Conservation (phyloP, 2,329 filamentous ascomycete species). For the Hypocrella siamensis region DNA sequence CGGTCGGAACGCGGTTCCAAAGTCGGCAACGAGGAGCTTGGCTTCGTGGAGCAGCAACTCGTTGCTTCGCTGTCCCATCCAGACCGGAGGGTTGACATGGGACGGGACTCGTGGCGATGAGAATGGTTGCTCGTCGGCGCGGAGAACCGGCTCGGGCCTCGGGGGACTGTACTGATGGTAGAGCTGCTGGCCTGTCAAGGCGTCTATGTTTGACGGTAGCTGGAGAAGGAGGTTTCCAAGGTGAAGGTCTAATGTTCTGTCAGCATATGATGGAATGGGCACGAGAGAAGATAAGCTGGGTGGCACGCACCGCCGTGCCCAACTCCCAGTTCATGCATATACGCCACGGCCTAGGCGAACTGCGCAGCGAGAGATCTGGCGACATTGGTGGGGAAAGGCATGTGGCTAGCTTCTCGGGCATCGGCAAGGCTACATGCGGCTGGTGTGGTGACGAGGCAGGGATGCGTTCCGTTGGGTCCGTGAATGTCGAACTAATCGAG, state of each 20-base stretch:
- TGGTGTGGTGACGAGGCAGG: slow-evolving; percentile 9
- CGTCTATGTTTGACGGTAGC: too few relatives aligned
- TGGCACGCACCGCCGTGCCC: slow-evolving; percentile 9
- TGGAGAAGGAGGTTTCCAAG: slow-evolving; percentile 9
- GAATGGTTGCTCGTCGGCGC: too few relatives aligned
- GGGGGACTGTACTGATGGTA: too few relatives aligned
- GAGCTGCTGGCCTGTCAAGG: too few relatives aligned
- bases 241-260: slow-evolving; percentile 6
- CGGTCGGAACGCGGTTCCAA: slow-evolving; percentile 19
- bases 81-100: slow-evolving; percentile 14
- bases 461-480: slow-evolving; percentile 9
- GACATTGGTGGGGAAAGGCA: slow-evolving; percentile 3
- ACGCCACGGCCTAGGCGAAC: slow-evolving; percentile 7
- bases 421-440: slow-evolving; percentile 9
- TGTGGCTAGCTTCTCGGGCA: slow-evolving; percentile 6
- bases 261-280: background rate
- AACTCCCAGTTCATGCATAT: slow-evolving; percentile 8
- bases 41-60: slow-evolving; percentile 12
- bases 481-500: slow-evolving; percentile 9
- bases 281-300: background rate
- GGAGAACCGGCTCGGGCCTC: too few relatives aligned
- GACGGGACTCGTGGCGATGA: slow-evolving; percentile 17
- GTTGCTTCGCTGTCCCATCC: slow-evolving; percentile 17
- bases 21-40: slow-evolving; percentile 14
- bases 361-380: slow-evolving; percentile 10